Evolutionary conservation across 345 rosid genomes (phyloP), one percentile per base, ranked within the genome.

Genomic region (Rhizophora apiculata): DNA sequence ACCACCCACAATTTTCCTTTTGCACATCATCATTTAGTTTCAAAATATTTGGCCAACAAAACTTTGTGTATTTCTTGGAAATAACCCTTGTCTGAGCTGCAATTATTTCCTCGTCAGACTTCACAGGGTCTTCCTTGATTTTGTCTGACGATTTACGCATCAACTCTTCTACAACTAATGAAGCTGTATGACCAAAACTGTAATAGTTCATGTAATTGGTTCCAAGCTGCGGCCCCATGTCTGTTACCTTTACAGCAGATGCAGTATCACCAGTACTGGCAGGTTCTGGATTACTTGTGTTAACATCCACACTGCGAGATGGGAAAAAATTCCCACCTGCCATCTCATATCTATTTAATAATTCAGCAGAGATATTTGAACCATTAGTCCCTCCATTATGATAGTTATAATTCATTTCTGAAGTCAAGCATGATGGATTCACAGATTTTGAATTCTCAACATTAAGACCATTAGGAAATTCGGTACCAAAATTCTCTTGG

Each of bases 1-100:
- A 95, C 99, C 99, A 95, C 53, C 99, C 99, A 80, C 99, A 95
- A 67, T 80, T 88, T 82, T 92, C 99, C 77, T 78, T 92, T 82
- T 68, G 83, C 4, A 72, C 73, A 76, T 79, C 85, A 48, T 66
- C 64, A 60, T 74, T 79, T 32, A 74, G 77, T 46, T 74, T 80
- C 67, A 64, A 81, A 62, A 77, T 69, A 77, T 80, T 78, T 62
- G 85, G 87, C 96, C 95, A 88, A 62, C 62, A 71, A 72, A 89
- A 87, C 79, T 75, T 88, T 63, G 79, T 62, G 68, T 82, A 76
- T 70, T 80, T 86, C 81, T 83, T 88, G 79, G 89, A 84, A 66
- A 95, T 92, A 65, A 79, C 81, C 85, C 84, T 95, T 90, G 83
- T 80, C 84, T 95, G 92, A 56, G 74, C 70, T 52, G 85, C 84